Conservation (phyloP, 495 filamentous ascomycete genomes). For the Penicillium psychrofluorescens region DNA sequence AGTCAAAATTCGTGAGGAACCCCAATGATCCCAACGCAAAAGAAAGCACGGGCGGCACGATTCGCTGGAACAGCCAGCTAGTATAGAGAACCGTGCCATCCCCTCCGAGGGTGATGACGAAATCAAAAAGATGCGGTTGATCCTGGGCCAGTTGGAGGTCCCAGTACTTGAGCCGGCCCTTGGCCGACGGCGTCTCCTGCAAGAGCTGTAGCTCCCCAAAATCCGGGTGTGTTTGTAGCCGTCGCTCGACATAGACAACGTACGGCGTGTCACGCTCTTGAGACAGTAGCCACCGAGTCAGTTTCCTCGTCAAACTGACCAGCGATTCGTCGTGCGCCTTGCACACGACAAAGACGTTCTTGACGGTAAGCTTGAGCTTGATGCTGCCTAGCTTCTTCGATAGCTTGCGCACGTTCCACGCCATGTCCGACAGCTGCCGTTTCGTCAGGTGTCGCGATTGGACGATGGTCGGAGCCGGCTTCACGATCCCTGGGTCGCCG, state of each 20-base stretch:
- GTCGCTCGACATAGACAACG: slow-evolving; percentile 73
- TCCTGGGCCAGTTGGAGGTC: slow-evolving; percentile 65
- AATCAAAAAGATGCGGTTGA: slow-evolving; percentile 83
- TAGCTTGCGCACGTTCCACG: slow-evolving; percentile 85
- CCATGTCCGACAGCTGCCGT: slow-evolving; percentile 90
- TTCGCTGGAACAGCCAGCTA: slow-evolving; percentile 93
- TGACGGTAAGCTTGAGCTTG: slow-evolving; percentile 69
- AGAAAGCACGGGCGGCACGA: slow-evolving; percentile 87
- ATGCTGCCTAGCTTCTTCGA: slow-evolving; percentile 77
- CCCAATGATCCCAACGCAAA: slow-evolving; percentile 89
- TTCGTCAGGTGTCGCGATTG: slow-evolving; percentile 76
- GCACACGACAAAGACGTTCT: slow-evolving; percentile 78
- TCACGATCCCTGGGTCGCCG: slow-evolving; percentile 12
- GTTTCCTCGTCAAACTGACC: slow-evolving; percentile 68
- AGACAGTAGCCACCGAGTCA: slow-evolving; percentile 81
- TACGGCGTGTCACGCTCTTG: slow-evolving; percentile 61
- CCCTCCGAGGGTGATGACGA: slow-evolving; percentile 89
- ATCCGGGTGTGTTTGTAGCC: slow-evolving; percentile 55
- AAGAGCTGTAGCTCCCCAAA: slow-evolving; percentile 65
- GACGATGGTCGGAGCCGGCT: slow-evolving; percentile 23
- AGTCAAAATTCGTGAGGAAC: slow-evolving; percentile 96
- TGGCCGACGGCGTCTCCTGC: slow-evolving; percentile 45
- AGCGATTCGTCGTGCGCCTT: slow-evolving; percentile 81
- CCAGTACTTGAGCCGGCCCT: slow-evolving; percentile 71
- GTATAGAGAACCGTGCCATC: slow-evolving; percentile 95